Base-by-base conservation (phyloP, 140 eudicot genomes). In the Anethum foeniculum region DNA sequence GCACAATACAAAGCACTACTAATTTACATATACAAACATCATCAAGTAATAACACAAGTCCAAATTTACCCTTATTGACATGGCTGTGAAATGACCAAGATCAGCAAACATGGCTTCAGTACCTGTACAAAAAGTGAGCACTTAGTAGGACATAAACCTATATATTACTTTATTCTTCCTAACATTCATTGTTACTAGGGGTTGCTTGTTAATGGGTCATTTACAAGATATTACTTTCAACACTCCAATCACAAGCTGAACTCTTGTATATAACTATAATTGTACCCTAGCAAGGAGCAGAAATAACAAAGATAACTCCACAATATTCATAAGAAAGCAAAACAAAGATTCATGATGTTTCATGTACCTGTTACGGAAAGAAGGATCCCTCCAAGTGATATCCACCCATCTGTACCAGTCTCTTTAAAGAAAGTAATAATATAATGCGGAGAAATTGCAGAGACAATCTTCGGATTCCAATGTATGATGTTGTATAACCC, bases 71-170 rank as follows among this genome's bases (percentile, higher is more conserved):
- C 93, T 83, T 77, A 94, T 86, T 60, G 99, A 88, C 82, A 85
- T 78, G 77, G 95, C 90, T 10, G 91, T 86, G 79, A 92, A 94
- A 72, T 90, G 97, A 84, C 99, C 99, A 25, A 94, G 90, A 89
- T 94, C 98, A 8, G 97, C 98, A 89, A 92, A 94, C 94, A 92
- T 94, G 36, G 98, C 91, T 87, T 94, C 98, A 34, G 97, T 90
- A 77, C 98, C 97, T 94, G 89, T 34, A 9, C 52, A 77, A 46
- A 28, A 36, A 83, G 41, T 23, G 34, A 65, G 80, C 47, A 28
- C 28, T 80, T 23, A 76, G 28, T 7, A 76, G 23, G 67, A 18
- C 65, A 19, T 23, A 38, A 0, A n/a, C 46, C 19, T 12, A 6
- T 25, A 36, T 6, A 39, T 6, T 39, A 34, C 28, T 15, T 39